Evolutionary conservation across 2,329 filamentous ascomycete species (phyloP).

Genomic region (Cercospora zeae-maydis): DNA sequence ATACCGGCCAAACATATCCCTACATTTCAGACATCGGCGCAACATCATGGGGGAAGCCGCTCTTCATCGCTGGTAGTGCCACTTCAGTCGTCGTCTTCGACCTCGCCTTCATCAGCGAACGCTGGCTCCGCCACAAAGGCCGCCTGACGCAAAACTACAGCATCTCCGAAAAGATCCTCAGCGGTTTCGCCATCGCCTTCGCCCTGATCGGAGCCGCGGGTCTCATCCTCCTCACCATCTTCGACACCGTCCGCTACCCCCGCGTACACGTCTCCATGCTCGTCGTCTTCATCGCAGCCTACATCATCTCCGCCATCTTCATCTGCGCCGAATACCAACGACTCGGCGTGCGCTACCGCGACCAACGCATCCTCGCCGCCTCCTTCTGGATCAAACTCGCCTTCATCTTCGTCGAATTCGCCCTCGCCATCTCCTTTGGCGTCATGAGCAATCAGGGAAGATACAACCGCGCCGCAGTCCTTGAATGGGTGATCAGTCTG

Average conservation of each 20-base stretch:
- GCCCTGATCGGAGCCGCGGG: conserved; percentile 74
- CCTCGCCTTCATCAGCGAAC: conserved; percentile 73
- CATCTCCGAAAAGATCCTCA: conserved; percentile 60
- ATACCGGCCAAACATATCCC: conserved; percentile 56
- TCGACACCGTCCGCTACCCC: conserved; percentile 71
- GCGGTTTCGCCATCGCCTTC: conserved; percentile 58
- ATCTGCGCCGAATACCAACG: conserved; percentile 88
- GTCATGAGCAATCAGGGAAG: conserved; percentile 34
- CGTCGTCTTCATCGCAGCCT: conserved; percentile 77
- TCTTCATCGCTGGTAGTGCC: conserved; percentile 70
- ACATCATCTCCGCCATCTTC: conserved; percentile 79
- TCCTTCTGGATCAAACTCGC: conserved; percentile 85
- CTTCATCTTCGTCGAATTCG: conserved; percentile 79
- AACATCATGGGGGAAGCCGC: conserved; percentile 60
- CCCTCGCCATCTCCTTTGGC: conserved; percentile 70
- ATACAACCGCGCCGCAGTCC: conserved; percentile 68
- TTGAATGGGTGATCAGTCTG: conserved; percentile 78
- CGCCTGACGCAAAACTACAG: conserved; percentile 73
- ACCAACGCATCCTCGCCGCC: conserved; percentile 66
- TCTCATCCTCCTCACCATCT: conserved; percentile 77
- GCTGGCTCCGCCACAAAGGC: conserved; percentile 78
- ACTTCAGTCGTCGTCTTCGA: conserved; percentile 78
- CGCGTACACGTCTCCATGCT: conserved; percentile 72
- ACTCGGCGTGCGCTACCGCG: conserved; percentile 73
- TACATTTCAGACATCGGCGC: conserved; percentile 55